Evolutionary conservation across 2,329 filamentous ascomycete species (phyloP).

Genomic region (Lasiodiplodia theobromae): DNA sequence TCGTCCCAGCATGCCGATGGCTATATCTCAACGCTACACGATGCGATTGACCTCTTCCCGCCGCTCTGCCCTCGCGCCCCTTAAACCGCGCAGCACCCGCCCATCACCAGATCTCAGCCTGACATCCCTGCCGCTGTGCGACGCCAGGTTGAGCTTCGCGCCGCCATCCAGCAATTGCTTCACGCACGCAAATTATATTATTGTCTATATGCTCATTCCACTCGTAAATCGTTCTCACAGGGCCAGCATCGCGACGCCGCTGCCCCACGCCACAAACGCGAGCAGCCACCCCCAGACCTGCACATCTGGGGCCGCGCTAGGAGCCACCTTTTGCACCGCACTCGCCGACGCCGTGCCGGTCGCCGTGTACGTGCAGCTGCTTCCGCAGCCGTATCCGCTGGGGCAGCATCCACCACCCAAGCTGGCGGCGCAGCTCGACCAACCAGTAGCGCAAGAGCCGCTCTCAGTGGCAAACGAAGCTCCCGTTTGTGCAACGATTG

Average conservation of each 20-base stretch:
- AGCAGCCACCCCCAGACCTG: slow-evolving; percentile 41
- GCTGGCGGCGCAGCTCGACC: slow-evolving; percentile 74
- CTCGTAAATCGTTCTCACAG: slow-evolving; percentile 37
- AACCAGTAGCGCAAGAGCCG: slow-evolving; percentile 73
- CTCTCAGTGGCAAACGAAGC: slow-evolving; percentile 52
- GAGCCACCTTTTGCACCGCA: slow-evolving; percentile 46
- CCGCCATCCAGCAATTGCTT: slow-evolving; percentile 4
- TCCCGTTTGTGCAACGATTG: slow-evolving; percentile 70
- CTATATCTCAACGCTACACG: slow-evolving; percentile 16
- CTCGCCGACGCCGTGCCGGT: slow-evolving; percentile 36
- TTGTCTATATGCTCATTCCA: slow-evolving; percentile 20
- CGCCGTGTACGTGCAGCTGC: slow-evolving; percentile 44
- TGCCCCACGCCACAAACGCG: slow-evolving; percentile 38
- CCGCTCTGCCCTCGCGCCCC: not conserved
- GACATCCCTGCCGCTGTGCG: slow-evolving; percentile 25
- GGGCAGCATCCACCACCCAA: slow-evolving; percentile 85
- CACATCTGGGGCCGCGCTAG: slow-evolving; percentile 44
- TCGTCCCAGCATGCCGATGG: slow-evolving; percentile 9
- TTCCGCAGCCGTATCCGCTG: slow-evolving; percentile 74
- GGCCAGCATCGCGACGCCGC: slow-evolving; percentile 49
- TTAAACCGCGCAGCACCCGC: not conserved
- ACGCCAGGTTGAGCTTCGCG: slow-evolving; percentile 19
- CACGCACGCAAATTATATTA: not conserved
- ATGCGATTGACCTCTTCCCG: not conserved
- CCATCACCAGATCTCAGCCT: slow-evolving; percentile 25